Evolutionary conservation across 805 yeast genomes (phyloP), one percentile per base, ranked within the genome.

Genomic region (Wickerhamomyces bovis): DNA sequence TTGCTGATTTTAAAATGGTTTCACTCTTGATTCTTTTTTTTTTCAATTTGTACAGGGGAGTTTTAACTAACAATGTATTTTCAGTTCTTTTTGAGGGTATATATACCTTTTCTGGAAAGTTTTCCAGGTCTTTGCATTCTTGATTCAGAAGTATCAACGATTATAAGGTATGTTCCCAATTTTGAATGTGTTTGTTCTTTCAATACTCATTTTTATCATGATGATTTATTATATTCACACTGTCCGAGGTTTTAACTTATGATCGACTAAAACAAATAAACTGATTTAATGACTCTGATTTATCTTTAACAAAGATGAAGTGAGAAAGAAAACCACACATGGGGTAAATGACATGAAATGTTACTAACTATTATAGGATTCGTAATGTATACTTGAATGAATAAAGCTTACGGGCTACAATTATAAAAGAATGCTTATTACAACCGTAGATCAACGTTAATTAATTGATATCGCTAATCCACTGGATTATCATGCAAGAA

Each of bases 271-370:
- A 55, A 58, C 38, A 65, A 68, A 67, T 63, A 63, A 41, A 75
- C 79, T 75, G 79, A 74, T 75, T 74, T 75, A 72, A 72, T 72
- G 77, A 72, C 65, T 71, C 77, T 72, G 77, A 72, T 49, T 15
- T 16, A 33, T 33, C 36, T 33, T 50, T 52, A 8, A 19, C 35
- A 53, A 1, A 61, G 67, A 13, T 67, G 78, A 69, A 63, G 12
- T 12, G 5, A 33, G 12, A 58, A 19, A 49, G 52, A 10, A 4
- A 16, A 33, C 8, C 36, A 33, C 36, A 16, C 12, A 30, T 30
- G 6, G 16, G 16, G 11, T 4, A n/a, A n/a, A 6, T 16, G 6
- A 33, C 3, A 33, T 33, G 36, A 33, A 28, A 13, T 13, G 15
- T 28, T 28, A 28, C 36, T 33, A 33, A 33, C 36, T 16, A 13